These are phyloP conservation scores for Eucalyptus erythrocorys DNA, from an alignment of 345 rosid genomes.

Conservation along the genomic window DNA sequence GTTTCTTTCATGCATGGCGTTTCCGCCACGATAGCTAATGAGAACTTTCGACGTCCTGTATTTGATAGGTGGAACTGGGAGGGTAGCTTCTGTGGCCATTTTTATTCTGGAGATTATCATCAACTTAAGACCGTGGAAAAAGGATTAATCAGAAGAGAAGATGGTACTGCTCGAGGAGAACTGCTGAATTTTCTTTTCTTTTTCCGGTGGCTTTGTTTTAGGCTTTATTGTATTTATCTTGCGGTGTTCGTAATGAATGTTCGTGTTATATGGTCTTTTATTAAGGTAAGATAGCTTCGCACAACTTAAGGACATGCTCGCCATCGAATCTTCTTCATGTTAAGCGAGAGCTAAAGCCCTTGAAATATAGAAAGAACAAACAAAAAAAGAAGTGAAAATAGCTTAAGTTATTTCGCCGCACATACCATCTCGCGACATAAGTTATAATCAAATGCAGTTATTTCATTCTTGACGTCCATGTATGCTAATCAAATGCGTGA, in stretches of 20 bases:
- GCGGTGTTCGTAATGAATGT: not conserved
- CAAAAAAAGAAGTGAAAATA: not conserved
- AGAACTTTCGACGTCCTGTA: not conserved
- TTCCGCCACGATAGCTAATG: not conserved
- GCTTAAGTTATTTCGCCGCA: not conserved
- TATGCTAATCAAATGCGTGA: not conserved
- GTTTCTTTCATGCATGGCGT: not conserved
- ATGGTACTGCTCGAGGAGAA: not conserved
- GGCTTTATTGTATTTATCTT: not conserved
- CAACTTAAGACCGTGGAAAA: not conserved
- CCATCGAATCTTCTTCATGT: not conserved
- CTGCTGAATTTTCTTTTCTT: not conserved
- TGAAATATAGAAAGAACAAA: not conserved
- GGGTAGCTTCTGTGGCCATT: not conserved
- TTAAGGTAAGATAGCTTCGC: not conserved
- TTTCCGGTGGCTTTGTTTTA: not conserved
- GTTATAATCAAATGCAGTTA: not conserved
- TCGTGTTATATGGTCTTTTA: not conserved
- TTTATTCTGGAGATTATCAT: not conserved
- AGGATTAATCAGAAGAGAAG: not conserved
- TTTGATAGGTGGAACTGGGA: not conserved
- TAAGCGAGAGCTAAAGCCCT: not conserved
- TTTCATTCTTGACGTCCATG: not conserved
- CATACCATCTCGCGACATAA: not conserved
- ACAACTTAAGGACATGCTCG: not conserved